phyloP scores from a whole-genome alignment of 371 early-diverging fungal species.

The Mortierella sp. region DNA sequence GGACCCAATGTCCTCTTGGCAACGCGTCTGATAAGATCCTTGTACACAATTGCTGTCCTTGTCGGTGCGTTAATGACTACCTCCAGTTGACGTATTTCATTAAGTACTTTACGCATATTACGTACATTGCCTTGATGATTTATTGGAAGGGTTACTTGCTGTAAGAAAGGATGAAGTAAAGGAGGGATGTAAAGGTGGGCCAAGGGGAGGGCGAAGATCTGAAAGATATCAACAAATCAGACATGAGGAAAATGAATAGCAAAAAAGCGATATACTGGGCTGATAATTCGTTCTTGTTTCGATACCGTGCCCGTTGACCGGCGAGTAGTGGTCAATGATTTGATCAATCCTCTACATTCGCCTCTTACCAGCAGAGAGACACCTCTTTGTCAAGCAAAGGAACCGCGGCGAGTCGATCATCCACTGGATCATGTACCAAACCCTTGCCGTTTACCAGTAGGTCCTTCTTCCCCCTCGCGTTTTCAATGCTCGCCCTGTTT shows the following conservation, averaged over 20 bases:
- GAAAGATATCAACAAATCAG: not conserved
- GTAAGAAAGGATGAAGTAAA: not conserved
- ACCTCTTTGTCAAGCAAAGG: slow-evolving; percentile 12
- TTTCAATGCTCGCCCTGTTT: too few relatives aligned
- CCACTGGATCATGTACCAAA: slow-evolving; percentile 27
- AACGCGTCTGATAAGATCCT: slow-evolving; percentile 18
- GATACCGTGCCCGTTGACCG: not conserved
- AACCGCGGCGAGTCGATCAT: slow-evolving; percentile 1
- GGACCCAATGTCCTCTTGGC: slow-evolving; percentile 10
- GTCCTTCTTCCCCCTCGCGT: not conserved
- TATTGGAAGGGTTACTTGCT: slow-evolving; percentile 20
- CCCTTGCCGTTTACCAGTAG: slow-evolving; percentile 19
- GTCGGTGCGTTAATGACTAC: slow-evolving; percentile 27
- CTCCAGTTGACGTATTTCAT: slow-evolving; percentile 28
- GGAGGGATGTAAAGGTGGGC: not conserved
- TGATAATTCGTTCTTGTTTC: not conserved
- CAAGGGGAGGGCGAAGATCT: not conserved
- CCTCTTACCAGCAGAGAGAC: slow-evolving; percentile 6
- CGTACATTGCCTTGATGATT: slow-evolving; percentile 15
- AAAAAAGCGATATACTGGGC: not conserved
- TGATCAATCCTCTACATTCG: slow-evolving; percentile 30
- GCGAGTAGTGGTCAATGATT: slow-evolving; percentile 26
- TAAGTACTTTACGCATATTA: slow-evolving; percentile 32
- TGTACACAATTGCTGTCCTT: slow-evolving; percentile 28
- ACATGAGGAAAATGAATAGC: not conserved